Base-by-base conservation (phyloP, 768 basidiomycete genomes). In the Serendipita sp. region DNA sequence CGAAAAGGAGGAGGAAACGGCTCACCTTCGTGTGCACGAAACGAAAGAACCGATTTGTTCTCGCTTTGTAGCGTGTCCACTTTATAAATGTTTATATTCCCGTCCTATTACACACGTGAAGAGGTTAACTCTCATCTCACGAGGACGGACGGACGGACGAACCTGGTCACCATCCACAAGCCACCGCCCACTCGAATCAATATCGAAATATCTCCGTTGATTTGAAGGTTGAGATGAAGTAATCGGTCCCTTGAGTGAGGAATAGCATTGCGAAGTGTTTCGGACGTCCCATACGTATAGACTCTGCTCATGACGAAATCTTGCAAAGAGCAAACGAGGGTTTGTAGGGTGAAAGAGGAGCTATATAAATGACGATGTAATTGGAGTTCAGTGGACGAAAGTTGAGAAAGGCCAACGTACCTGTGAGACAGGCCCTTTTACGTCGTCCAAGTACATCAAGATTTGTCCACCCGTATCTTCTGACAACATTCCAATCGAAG, bases 281-380 rank as follows among this genome's bases (percentile, higher is more conserved):
- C 92, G 81, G 3, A 92, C 71, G 71, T 96, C 94, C 86, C 88
- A 96, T 63, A 81, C 77, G 69, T 84, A 86, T 27, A 95, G 77
- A 2, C 70, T 69, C 3, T 76, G 76, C n/a, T 76, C 76, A 11
- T 87, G 78, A 3, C 94, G 80, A 68, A 89, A 93, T 0, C 88
- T 79, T 0, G 87, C 86, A 66, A 88, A 95, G 31, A 97, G 72
- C 0, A 88, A 73, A 65, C 88, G 80, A 0, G 89, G 86, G 46
- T 76, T 74, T 18, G 75, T 74, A 0, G 89, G 88, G 69, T 93
- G 87, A 74, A 93, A 97, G 65, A 80, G 78, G 44, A 92, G 73
- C 89, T 90, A 65, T 23, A 23, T 23, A 23, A 23, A 23, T 1
- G 23, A 23, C 23, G 23, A 23, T 23, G 23, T 37, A 63, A 50